These are phyloP conservation scores for Pestalotiopsis sp. DNA, from an alignment of 2,329 filamentous ascomycete species.

Conservation along the genomic window DNA sequence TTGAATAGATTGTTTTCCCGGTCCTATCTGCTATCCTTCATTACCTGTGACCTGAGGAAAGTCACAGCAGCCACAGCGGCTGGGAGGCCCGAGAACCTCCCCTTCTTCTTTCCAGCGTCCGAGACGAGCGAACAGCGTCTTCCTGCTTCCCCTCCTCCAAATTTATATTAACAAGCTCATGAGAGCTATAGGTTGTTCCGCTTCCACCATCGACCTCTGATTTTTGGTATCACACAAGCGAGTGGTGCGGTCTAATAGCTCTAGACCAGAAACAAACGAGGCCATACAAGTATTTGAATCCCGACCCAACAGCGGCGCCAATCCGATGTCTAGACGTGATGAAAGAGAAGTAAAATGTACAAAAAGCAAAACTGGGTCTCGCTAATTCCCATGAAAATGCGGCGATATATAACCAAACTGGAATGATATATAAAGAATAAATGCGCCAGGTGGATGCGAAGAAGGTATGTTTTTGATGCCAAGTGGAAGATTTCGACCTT, in stretches of 20 bases:
- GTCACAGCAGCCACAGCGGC: background rate
- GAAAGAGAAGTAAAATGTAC: constrained; percentile 3
- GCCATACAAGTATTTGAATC: background rate
- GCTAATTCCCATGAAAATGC: background rate
- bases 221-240: constrained; percentile 9
- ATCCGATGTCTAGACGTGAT: background rate
- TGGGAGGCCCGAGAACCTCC: background rate
- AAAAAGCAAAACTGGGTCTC: constrained; percentile 4
- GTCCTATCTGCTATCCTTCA: background rate
- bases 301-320: constrained; percentile 8
- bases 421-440: background rate
- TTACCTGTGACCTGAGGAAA: background rate
- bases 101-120: background rate
- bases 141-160: background rate
- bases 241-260: background rate
- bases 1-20: no score
- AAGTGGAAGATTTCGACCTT: background rate
- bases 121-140: background rate
- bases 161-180: constrained; percentile 1
- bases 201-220: background rate
- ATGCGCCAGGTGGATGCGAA: constrained; percentile 11
- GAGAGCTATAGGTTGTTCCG: background rate
- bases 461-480: background rate
- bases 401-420: background rate
- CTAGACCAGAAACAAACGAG: constrained; percentile 5